Base-by-base conservation (phyloP, 1,139 yeast species). In the Wickerhamiella infanticola region DNA sequence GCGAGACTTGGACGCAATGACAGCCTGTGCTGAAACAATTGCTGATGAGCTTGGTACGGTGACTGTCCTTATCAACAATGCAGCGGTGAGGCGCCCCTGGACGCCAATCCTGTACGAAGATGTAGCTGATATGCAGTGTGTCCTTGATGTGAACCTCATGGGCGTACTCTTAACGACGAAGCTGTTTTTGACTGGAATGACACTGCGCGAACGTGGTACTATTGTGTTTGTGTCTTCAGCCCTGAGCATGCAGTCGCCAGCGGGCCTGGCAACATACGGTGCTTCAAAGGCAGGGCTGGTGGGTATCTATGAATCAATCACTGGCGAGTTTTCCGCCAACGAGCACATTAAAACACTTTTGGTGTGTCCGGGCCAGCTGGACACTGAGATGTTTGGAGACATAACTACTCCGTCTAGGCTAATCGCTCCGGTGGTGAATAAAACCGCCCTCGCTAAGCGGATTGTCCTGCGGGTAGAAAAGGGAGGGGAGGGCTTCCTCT, bases 211-310 rank as follows among this genome's bases (percentile, higher is more conserved):
- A 46, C 66, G 93, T 39, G 95, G 96, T 0, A 83, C 79, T 58
- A 70, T 90, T 18, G 76, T 88, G 29, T 82, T 88, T 3, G 67
- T 88, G 35, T 85, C 90, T 0, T 83, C 95, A 0, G 84, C 84
- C 0, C 66, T 88, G 47, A 96, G 95, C 0, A 79, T 81, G 51
- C 70, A 82, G 69, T 74, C 94, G 0, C 96, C 96, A 0, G 90
- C 95, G 5, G 67, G 79, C 35, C 66, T 84, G 47, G 74, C 82
- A 38, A 83, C 83, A 0, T 88, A 88, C 56, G 95, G 95, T 0
- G 95, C 96, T 0, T 75, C 94, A 6, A 88, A 88, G 61, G 80
- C 94, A 0, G 96, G 94, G 0, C 62, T 84, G 31, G 73, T 88
- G 45, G 86, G 93, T 0, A 64, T 86, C 41, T 96, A 88, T 59